Evolutionary conservation across 169 alveolate genomes (phyloP).

Genomic region (Besnoitia besnoiti): DNA sequence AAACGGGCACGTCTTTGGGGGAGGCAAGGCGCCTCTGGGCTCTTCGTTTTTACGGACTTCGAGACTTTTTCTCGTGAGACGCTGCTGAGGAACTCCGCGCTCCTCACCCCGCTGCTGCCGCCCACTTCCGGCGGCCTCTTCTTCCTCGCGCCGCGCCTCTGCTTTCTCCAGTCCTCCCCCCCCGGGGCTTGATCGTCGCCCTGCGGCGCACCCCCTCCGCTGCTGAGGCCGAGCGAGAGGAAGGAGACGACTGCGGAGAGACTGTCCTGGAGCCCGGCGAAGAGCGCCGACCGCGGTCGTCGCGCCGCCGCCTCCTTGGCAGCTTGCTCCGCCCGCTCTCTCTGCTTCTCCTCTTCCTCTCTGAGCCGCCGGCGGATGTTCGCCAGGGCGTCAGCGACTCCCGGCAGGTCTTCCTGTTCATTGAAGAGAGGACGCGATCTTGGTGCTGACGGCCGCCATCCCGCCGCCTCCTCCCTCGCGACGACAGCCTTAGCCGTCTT

Average conservation of each 20-base stretch:
- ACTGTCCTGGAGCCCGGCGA: neutral
- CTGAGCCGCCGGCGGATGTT: neutral
- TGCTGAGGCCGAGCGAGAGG: neutral
- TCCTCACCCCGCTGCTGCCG: no score
- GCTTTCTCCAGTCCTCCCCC: no score
- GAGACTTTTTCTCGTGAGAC: no score
- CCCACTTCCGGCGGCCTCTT: no score
- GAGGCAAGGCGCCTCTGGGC: neutral
- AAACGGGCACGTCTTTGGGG: neutral
- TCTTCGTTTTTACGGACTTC: neutral
- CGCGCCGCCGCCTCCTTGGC: no score
- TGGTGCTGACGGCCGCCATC: neutral
- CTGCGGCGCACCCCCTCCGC: neutral
- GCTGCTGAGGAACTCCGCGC: no score
- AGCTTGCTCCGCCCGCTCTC: neutral
- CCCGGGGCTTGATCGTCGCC: no score
- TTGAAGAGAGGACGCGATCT: neutral
- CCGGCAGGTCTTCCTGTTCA: neutral
- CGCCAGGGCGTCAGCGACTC: neutral
- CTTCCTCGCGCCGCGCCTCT: no score
- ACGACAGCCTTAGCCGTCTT: no score
- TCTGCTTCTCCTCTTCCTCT: neutral
- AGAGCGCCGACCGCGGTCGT: constrained; percentile 8
- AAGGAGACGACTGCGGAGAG: neutral
- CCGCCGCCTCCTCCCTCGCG: no score